phyloP scores from a whole-genome alignment of 306 rosid species.

The Cicer chorassanicum region DNA sequence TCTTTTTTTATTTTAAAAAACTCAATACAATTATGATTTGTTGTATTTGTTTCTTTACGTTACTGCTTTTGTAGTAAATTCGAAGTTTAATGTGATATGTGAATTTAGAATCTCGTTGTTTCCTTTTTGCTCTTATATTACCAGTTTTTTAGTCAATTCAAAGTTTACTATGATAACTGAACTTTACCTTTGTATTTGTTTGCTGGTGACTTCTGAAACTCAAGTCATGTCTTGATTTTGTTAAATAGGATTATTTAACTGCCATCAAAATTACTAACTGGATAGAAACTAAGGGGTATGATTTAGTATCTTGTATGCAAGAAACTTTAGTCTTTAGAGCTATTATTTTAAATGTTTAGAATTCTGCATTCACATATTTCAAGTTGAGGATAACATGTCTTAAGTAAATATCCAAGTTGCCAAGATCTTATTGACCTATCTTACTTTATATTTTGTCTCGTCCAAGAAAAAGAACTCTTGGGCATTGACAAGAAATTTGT shows the following conservation, averaged over 20 bases:
- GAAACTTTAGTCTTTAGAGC: neutral
- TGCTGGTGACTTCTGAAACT: constrained; percentile 9
- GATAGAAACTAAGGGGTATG: no score
- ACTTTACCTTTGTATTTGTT: neutral
- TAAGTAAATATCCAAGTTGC: no score
- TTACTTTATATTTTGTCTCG: neutral
- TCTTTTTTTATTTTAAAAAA: constrained; percentile 1
- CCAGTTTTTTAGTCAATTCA: neutral
- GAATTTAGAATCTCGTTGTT: constrained; percentile 23
- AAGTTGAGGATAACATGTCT: neutral
- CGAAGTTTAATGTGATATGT: constrained; percentile 10
- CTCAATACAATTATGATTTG: constrained; percentile 12
- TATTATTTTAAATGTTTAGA: neutral
- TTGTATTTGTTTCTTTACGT: constrained; percentile 12
- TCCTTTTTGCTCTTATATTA: constrained; percentile 4
- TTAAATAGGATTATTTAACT: neutral
- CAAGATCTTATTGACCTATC: neutral
- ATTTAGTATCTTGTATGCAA: neutral
- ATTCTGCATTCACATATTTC: neutral
- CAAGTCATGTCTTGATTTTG: neutral
- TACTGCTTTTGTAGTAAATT: constrained; percentile 12
- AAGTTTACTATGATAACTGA: constrained; percentile 3
- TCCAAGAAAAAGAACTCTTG: no score
- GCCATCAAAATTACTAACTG: neutral
- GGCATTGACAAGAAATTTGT: no score